Conservation (phyloP, 306 rosid species). For the Adenanthera pavonina region DNA sequence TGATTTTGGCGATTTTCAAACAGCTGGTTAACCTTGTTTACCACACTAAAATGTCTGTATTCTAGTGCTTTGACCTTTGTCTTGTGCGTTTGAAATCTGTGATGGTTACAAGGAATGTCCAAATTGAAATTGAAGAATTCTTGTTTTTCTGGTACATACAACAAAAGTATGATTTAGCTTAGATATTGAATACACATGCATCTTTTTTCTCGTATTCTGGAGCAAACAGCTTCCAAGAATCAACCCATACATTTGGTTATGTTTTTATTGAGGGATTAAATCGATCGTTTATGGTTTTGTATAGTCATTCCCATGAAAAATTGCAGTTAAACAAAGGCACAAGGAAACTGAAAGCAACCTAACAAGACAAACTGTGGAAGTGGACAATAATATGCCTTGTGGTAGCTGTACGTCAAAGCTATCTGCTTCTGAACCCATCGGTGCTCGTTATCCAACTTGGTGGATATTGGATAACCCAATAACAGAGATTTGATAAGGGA, state of each 20-base stretch:
- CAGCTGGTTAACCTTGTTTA: constrained; percentile 58
- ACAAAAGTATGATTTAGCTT: constrained; percentile 38
- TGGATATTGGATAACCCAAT: constrained; percentile 15
- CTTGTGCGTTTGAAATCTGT: constrained; percentile 34
- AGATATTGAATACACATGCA: constrained; percentile 35
- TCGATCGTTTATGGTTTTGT: constrained; percentile 24
- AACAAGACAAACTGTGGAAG: constrained; percentile 23
- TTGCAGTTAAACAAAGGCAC: constrained; percentile 3
- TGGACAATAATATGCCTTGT: constrained; percentile 38
- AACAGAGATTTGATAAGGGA: background rate
- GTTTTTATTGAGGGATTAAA: constrained; percentile 17
- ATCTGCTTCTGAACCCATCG: background rate
- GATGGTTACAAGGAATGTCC: constrained; percentile 41
- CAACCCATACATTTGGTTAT: background rate
- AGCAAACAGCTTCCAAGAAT: background rate
- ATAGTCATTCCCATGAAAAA: constrained; percentile 6
- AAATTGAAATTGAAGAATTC: background rate
- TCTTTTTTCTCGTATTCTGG: background rate
- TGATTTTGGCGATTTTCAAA: constrained; percentile 93
- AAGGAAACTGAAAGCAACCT: constrained; percentile 32
- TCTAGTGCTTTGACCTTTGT: background rate
- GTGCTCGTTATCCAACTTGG: constrained; percentile 33
- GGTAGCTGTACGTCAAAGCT: constrained; percentile 32
- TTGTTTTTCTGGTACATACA: constrained; percentile 41
- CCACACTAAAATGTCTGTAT: background rate